Base-by-base conservation (phyloP, 2,329 filamentous ascomycete genomes). In the Simplicillium sp. region DNA sequence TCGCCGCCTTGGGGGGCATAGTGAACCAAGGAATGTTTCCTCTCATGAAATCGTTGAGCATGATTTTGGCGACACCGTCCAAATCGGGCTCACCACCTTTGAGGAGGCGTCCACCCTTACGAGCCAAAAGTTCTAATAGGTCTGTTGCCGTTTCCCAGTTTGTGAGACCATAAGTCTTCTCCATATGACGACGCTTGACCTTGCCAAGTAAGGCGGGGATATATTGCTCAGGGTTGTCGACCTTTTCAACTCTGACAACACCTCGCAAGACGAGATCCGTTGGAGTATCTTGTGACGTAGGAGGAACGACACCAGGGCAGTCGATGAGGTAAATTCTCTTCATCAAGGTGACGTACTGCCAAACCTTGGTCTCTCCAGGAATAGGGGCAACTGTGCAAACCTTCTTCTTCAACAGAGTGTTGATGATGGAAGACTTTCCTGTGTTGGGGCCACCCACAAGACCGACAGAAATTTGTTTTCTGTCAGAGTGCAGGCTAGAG, bases 11-110 rank as follows among this genome's bases (percentile, higher is more conserved):
- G 2, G 89, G 87, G 9, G 88, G 82, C 8, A 87, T 80, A 1
- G 86, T 92, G 56, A 88, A 98, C 92, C 94, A 98, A 2, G 92
- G 92, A 18, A 97, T 86, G 64, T 90, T 96, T 42, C 92, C 92
- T 48, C 92, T 71, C 55, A 97, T 77, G 59, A 97, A 98, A 57
- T 98, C 92, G 54, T 95, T 97, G 44, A 98, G 67, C 1, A 98
- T 84, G 80, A 95, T 95, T 64, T 95, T 95, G 2, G 92, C 92
- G 37, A 95, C 88, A 53, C 89, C 88, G 53, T 97, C 90, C 41
- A 96, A 67, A 60, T 98, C 92, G 4, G 90, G 84, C 59, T 97
- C 92, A n/a, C 90, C 92, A 43, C 87, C 90, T 58, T 87, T 88
- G 13, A 97, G 68, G 15, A 98, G 66, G 51, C 89, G 76, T 13